A percentile compares a stretch with the other conserved stretches of the same genome.
These are phyloP conservation scores for Fomitiporia mediterranea DNA, from an alignment of 1,284 basidiomycete species.

Conservation along the genomic window DNA sequence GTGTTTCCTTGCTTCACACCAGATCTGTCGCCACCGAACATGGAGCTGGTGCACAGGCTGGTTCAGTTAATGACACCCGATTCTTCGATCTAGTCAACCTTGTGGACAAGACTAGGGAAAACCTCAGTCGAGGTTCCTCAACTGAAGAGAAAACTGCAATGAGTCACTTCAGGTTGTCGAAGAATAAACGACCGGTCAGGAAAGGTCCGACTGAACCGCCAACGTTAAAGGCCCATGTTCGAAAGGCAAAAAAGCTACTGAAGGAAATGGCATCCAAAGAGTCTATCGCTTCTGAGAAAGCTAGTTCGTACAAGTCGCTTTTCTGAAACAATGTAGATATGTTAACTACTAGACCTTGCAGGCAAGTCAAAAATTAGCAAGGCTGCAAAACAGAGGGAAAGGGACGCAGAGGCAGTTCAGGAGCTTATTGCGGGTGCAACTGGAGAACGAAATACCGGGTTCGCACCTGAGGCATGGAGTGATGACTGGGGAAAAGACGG, in stretches of 20 bases:
- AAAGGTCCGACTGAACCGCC: neutral
- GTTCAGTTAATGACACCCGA: neutral
- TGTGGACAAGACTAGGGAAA: neutral
- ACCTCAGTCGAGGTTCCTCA: neutral
- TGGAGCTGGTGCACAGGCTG: neutral
- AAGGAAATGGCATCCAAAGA: neutral
- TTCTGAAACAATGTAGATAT: too few relatives aligned
- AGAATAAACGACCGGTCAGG: neutral
- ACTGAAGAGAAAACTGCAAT: neutral
- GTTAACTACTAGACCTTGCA: too few relatives aligned
- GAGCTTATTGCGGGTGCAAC: neutral
- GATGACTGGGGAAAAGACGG: constrained; percentile 32
- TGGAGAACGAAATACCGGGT: neutral
- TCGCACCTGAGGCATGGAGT: constrained; percentile 23
- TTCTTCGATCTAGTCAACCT: neutral
- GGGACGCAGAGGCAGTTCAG: neutral
- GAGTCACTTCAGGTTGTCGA: neutral
- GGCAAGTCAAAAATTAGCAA: neutral
- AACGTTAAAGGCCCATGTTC: neutral
- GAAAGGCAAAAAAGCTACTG: neutral
- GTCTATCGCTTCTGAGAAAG: neutral
- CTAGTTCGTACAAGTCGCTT: too few relatives aligned
- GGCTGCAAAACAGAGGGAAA: neutral
- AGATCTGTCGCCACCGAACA: neutral
- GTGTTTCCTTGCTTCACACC: too few relatives aligned